Evolutionary conservation across 495 filamentous ascomycete genomes (phyloP), one percentile per base, ranked within the genome.

Genomic region (Xylaria venustula): DNA sequence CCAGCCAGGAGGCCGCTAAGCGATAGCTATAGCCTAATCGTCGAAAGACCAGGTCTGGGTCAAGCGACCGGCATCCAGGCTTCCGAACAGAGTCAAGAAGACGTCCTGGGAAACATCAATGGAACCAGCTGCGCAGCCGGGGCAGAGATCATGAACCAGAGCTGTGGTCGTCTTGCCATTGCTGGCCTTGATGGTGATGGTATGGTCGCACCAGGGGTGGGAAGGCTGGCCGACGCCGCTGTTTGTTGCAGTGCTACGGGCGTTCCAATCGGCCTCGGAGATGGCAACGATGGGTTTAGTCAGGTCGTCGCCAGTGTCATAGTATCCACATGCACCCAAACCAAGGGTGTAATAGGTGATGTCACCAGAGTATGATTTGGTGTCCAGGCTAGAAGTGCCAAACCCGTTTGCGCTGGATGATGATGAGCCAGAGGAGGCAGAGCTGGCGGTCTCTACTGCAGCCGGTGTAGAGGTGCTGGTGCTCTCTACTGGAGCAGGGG

Each of bases 111-210:
- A 78, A 44, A 79, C 78, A 52, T 85, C 82, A 36, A 85, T 78
- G 54, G 73, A 69, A 51, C 62, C 62, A 17, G 37, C 58, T 0
- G 45, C 60, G 67, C 90, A 92, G 67, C 88, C 87, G 70, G 82
- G 82, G 79, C 90, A 93, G 76, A 90, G 89, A 81, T 93, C 90
- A 41, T 83, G 84, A 48, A 91, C 83, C 12, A 54, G 79, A 37
- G 83, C 88, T 4, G 63, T 78, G 50, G 68, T 66, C 17, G 81
- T 81, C 71, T 83, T 84, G 73, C 86, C 87, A 64, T 77, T 75
- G 44, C 64, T 67, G 22, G 61, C n/a, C n/a, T n/a, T 73, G 75
- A 93, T 82, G 40, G 81, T 85, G 71, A 90, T 85, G 42, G 73
- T 82, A 75, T 83, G 82, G 71, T 84, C 86, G 74, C 90, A 93